phyloP scores from a whole-genome alignment of 139 green algal genomes.

The Axilococcus clingmanii region DNA sequence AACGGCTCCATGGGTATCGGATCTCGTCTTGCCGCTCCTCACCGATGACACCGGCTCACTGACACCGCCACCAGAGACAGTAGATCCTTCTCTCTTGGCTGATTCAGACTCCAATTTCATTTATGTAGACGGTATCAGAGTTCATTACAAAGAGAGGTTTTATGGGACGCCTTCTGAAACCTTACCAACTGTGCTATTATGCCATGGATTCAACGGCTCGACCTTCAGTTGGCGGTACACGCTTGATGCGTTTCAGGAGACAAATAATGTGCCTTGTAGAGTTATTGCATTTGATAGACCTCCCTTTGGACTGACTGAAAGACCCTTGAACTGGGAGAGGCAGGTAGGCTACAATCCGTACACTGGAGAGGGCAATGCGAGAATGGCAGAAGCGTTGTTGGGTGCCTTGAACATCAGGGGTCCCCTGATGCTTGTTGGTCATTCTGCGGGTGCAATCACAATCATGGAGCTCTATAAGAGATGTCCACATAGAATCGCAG shows the following conservation, averaged over 20 bases:
- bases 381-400: constrained; percentile 14
- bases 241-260: constrained; percentile 19
- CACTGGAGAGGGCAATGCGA: constrained; percentile 15
- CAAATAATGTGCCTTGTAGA: constrained; percentile 11
- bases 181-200: constrained; percentile 31
- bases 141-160: constrained; percentile 55
- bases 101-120: constrained; percentile 49
- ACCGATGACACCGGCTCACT: constrained; percentile 8
- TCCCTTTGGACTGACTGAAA: constrained; percentile 49
- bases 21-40: constrained; percentile 30
- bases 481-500: constrained; percentile 5
- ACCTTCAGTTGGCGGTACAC: constrained; percentile 40
- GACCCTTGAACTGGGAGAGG: constrained; percentile 38
- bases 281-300: constrained; percentile 58
- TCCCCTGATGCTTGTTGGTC: constrained; percentile 35
- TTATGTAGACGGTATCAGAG: constrained; percentile 22
- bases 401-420: constrained; percentile 14
- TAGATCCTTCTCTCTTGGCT: constrained; percentile 27
- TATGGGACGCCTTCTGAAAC: constrained; percentile 1
- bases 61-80: constrained; percentile 28
- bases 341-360: constrained; percentile 41
- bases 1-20: constrained; percentile 24
- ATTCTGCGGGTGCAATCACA: constrained; percentile 47
- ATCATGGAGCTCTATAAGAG: constrained; percentile 35
- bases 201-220: constrained; percentile 57